A percentile compares a stretch with the other conserved stretches of the same genome.
These are phyloP conservation scores for Groenewaldozyma sp. DNA, from an alignment of 1,139 yeast genomes.

Conservation along the genomic window DNA sequence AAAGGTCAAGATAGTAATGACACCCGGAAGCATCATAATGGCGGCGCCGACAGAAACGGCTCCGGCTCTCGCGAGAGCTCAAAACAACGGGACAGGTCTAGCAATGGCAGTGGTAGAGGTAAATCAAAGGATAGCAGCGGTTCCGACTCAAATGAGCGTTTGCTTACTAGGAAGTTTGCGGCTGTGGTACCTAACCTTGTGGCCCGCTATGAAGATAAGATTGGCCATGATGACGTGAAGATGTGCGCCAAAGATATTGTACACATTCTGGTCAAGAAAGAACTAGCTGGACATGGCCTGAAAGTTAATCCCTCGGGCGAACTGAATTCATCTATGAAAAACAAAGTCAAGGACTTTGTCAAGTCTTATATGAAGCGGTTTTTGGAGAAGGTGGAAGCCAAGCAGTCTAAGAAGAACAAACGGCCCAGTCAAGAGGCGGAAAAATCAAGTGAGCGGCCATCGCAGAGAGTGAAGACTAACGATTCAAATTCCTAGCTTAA, in stretches of 20 bases:
- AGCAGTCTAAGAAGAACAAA: conserved; percentile 20
- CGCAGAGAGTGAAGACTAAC: too few relatives aligned
- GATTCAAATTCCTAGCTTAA: too few relatives aligned
- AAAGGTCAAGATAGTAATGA: conserved; percentile 16
- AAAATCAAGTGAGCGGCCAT: background rate
- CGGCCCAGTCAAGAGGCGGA: background rate
- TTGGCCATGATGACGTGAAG: conserved; percentile 69
- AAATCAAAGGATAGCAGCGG: conserved; percentile 4
- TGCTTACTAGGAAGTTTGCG: conserved; percentile 52
- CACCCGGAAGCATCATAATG: background rate
- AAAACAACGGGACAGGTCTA: conserved; percentile 1
- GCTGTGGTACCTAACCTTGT: conserved; percentile 69
- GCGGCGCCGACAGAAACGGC: background rate
- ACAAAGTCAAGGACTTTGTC: conserved; percentile 59
- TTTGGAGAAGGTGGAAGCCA: conserved; percentile 42
- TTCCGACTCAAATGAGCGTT: conserved; percentile 9
- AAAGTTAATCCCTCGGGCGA: conserved; percentile 33
- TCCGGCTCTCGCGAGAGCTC: background rate
- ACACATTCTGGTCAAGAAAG: conserved; percentile 53
- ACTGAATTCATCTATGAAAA: conserved; percentile 52
- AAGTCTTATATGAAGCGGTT: conserved; percentile 68
- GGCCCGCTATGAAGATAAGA: conserved; percentile 51
- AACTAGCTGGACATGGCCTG: conserved; percentile 28
- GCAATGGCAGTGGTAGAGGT: conserved; percentile 4
- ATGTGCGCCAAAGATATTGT: conserved; percentile 74